Evolutionary conservation across 257 asterid species (phyloP).

Genomic region (Przewalskia tangutica): DNA sequence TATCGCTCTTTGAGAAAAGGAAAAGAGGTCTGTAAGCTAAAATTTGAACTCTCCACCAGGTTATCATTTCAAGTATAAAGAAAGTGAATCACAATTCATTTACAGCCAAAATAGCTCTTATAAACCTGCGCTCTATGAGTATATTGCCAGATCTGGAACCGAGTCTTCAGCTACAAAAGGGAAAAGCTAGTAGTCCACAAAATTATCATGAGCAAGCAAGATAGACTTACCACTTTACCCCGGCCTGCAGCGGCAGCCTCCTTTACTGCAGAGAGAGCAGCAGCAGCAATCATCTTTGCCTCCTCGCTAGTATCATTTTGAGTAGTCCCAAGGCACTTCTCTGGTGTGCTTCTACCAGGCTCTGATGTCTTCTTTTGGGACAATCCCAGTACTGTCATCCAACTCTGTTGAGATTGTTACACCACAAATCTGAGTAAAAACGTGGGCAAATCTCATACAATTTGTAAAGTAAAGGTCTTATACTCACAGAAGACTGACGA

Average conservation of each 20-base stretch:
- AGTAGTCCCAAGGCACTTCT: constrained; percentile 15
- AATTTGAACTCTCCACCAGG: background rate
- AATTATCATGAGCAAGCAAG: background rate
- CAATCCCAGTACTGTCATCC: constrained; percentile 71
- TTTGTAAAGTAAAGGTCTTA: constrained; percentile 7
- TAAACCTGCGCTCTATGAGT: background rate
- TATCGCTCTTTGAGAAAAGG: background rate
- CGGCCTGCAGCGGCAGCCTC: constrained; percentile 47
- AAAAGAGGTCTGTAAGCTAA: background rate
- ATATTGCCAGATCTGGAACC: background rate
- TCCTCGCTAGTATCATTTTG: constrained; percentile 43
- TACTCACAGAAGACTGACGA: constrained; percentile 37
- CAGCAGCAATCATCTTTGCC: constrained; percentile 74
- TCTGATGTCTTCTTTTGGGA: constrained; percentile 50
- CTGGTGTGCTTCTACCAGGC: constrained; percentile 25
- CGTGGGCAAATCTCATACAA: constrained; percentile 2
- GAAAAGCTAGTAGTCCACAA: background rate
- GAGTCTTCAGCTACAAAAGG: background rate
- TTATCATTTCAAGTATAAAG: background rate
- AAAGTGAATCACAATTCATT: background rate
- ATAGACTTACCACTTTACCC: constrained; percentile 42
- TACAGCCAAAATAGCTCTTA: background rate
- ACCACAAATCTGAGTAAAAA: background rate
- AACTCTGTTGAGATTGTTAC: constrained; percentile 32
- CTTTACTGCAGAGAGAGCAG: constrained; percentile 87